Evolutionary conservation across 2,329 filamentous ascomycete genomes (phyloP).

Genomic region (Paecilomyces variotii): DNA sequence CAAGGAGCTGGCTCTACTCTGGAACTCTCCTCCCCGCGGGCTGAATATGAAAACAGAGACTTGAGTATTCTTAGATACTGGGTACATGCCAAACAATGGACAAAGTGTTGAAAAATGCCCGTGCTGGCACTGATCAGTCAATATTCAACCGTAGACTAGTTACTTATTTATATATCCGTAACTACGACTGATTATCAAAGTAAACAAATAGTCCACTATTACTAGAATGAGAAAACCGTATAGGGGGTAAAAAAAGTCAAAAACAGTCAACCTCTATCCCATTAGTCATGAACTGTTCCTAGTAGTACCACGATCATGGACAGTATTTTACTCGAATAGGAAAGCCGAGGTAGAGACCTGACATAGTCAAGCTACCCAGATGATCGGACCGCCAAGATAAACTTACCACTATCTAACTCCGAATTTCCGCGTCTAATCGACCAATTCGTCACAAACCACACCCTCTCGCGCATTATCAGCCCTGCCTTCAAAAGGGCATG

Average conservation of each 20-base stretch:
- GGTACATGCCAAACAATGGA: background rate
- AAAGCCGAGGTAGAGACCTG: background rate
- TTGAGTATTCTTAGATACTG: background rate
- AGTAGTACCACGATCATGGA: background rate
- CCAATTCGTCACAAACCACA: conserved; percentile 1
- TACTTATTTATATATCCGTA: no score
- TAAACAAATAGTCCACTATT: background rate
- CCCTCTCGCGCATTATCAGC: background rate
- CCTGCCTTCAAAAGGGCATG: conserved; percentile 14
- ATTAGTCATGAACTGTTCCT: background rate
- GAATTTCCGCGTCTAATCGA: background rate
- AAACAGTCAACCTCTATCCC: background rate
- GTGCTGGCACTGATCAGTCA: background rate
- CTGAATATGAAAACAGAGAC: background rate
- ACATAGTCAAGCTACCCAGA: background rate
- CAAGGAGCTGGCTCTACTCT: background rate
- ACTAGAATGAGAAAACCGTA: background rate
- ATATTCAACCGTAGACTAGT: background rate
- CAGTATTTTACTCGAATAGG: background rate
- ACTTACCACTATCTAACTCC: background rate
- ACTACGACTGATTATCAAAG: no score
- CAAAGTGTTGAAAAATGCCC: background rate
- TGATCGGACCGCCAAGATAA: background rate
- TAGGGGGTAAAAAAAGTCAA: background rate
- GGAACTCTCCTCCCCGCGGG: background rate